These are phyloP conservation scores for Wickerhamiella allomyrinae DNA, from an alignment of 805 yeast genomes.

Conservation along the genomic window DNA sequence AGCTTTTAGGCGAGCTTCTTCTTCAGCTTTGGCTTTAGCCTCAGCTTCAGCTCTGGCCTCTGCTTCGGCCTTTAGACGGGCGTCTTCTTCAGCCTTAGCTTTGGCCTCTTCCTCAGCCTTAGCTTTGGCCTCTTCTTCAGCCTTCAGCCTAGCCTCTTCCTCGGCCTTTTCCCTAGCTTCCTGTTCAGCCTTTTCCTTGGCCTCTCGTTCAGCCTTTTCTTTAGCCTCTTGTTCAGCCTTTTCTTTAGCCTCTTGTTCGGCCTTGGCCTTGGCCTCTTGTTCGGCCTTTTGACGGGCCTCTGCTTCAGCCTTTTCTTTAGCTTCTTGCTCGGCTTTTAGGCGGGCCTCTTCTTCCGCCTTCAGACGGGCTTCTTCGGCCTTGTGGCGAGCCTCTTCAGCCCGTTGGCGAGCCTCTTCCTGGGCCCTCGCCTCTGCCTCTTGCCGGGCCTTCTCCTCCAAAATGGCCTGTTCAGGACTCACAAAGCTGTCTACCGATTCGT, in stretches of 20 bases:
- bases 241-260: not conserved
- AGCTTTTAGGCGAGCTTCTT: not conserved
- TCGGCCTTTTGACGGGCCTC: slow-evolving; percentile 8
- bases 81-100: not conserved
- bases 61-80: not conserved
- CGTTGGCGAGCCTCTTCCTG: slow-evolving; percentile 21
- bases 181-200: slow-evolving; percentile 11
- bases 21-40: slow-evolving; percentile 4
- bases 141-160: slow-evolving; percentile 6
- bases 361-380: not conserved
- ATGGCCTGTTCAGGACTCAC: slow-evolving; percentile 12
- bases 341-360: not conserved
- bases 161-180: slow-evolving; percentile 14
- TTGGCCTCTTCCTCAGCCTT: slow-evolving; percentile 11
- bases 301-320: slow-evolving; percentile 6
- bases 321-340: slow-evolving; percentile 22
- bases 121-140: slow-evolving; percentile 15
- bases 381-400: slow-evolving; percentile 13
- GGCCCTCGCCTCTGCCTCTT: slow-evolving; percentile 13
- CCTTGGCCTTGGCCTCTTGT: slow-evolving; percentile 2
- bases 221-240: slow-evolving; percentile 5
- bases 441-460: not conserved
- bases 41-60: slow-evolving; percentile 1
- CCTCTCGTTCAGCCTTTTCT: slow-evolving; percentile 6
- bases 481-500: slow-evolving; percentile 44